Base-by-base conservation (phyloP, 2,329 filamentous ascomycete species). In the Lizonia empirigonia region DNA sequence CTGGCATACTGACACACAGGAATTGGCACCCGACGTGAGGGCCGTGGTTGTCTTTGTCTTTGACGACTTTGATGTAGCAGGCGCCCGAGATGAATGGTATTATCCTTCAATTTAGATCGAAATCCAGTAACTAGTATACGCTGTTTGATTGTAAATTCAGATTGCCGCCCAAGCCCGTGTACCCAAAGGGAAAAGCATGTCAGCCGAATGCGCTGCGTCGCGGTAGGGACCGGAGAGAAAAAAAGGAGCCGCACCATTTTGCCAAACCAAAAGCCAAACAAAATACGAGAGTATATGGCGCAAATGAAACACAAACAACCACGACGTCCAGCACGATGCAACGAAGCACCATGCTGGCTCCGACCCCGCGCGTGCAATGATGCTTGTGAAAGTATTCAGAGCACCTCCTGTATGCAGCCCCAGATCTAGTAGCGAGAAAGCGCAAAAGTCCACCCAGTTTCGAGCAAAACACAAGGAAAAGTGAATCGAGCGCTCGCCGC, bases 351-450 rank as follows among this genome's bases (percentile, higher is more conserved):
- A 52, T 58, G 53, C 57, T 53, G 55, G 60, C 36, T 27, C 53
- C 49, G 40, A 54, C 49, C 53, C 62, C 50, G 55, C 54, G 56
- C 60, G 60, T 56, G 53, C 53, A 51, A 61, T 61, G 56, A 63
- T 62, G 53, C 60, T 41, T 46, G 48, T 46, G 48, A 41, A 56
- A 56, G 58, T 55, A 59, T 56, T 56, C 58, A 55, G 55, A 62
- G 60, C 58, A 53, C 53, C 60, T 59, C 62, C 62, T 47, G 41
- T 61, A 65, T 59, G 62, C 62, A 64, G 57, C 57, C 60, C 62
- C 57, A 51, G 45, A 53, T 65, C 62, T 65, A 65, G 49, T 58
- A 53, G 59, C 60, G 41, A 59, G 49, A 62, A 61, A 45, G 58
- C 53, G 57, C 59, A 64, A 44, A 57, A 49, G 50, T 49, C 62